These are phyloP conservation scores for Ascochyta lentis DNA, from an alignment of 2,329 filamentous ascomycete genomes.

Conservation along the genomic window DNA sequence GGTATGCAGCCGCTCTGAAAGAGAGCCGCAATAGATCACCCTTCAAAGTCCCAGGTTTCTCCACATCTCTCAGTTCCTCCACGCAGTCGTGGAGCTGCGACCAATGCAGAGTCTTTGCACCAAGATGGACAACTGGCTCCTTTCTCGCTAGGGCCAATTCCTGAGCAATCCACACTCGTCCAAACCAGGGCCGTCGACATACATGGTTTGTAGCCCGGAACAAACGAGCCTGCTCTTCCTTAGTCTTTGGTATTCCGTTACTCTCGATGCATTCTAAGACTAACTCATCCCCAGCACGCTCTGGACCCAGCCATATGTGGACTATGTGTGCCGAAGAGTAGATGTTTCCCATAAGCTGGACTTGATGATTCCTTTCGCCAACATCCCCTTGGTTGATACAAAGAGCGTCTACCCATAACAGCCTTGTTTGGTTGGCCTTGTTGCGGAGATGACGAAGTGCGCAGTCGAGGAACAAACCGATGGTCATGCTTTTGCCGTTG, in stretches of 20 bases:
- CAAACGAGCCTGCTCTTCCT: not conserved
- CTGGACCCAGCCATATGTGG: constrained; percentile 12
- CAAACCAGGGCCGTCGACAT: constrained; percentile 13
- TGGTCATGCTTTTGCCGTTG: not conserved
- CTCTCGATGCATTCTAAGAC: not conserved
- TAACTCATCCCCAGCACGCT: not conserved
- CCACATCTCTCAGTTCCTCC: not conserved
- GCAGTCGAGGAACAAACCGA: constrained; percentile 14
- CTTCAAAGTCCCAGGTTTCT: not conserved
- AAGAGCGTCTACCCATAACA: constrained; percentile 15
- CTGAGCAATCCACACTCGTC: constrained; percentile 21
- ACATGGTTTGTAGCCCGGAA: not conserved
- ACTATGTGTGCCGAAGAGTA: constrained; percentile 8
- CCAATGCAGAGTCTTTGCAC: not conserved
- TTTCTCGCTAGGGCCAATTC: constrained; percentile 16
- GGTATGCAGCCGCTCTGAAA: not conserved
- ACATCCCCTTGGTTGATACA: constrained; percentile 17
- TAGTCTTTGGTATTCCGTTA: not conserved
- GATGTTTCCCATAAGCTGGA: constrained; percentile 15
- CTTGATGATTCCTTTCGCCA: constrained; percentile 15
- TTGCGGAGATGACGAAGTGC: constrained; percentile 13
- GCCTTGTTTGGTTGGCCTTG: not conserved
- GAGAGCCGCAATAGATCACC: not conserved
- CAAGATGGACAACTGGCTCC: constrained; percentile 12
- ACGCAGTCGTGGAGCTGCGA: constrained; percentile 5